Percentiles rank a stretch among this genome's conserved stretches.
These are phyloP conservation scores for Curvularia sp. DNA, from an alignment of 2,329 filamentous ascomycete genomes.

Conservation along the genomic window DNA sequence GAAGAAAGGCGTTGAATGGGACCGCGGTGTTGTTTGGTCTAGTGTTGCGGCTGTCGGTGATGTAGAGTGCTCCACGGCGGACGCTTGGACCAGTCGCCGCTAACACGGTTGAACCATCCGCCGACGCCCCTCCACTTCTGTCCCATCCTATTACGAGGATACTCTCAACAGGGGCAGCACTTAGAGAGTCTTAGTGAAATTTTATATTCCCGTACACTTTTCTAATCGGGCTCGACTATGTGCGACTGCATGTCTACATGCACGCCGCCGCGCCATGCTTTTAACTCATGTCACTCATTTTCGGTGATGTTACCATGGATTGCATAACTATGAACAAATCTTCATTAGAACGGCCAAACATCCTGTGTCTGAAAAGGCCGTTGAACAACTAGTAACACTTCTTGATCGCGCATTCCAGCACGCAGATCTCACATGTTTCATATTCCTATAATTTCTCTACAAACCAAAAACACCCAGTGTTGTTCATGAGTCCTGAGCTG, in stretches of 20 bases:
- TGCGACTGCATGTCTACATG: not conserved
- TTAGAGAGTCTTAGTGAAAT: not conserved
- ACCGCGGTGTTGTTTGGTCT: conserved; percentile 23
- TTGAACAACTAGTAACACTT: not conserved
- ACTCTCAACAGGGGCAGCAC: not conserved
- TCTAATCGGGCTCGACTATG: not conserved
- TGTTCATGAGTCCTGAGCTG: not conserved
- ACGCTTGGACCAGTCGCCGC: conserved; percentile 18
- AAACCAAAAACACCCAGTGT: not conserved
- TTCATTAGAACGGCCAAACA: too few relatives aligned
- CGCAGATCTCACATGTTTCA: not conserved
- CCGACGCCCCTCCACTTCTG: conserved; percentile 14
- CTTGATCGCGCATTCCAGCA: not conserved
- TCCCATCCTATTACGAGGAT: not conserved
- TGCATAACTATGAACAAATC: too few relatives aligned
- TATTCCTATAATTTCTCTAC: not conserved
- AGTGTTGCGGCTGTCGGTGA: conserved; percentile 27
- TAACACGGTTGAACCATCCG: conserved; percentile 19
- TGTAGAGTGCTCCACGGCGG: conserved; percentile 23
- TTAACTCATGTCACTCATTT: not conserved
- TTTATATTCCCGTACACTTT: not conserved
- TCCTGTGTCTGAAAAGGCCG: not conserved
- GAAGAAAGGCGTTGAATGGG: conserved; percentile 11
- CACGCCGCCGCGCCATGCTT: too few relatives aligned
- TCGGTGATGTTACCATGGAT: too few relatives aligned